Evolutionary conservation across 495 filamentous ascomycete genomes (phyloP), one percentile per base, ranked within the genome.

Genomic region (Physcia stellaris): DNA sequence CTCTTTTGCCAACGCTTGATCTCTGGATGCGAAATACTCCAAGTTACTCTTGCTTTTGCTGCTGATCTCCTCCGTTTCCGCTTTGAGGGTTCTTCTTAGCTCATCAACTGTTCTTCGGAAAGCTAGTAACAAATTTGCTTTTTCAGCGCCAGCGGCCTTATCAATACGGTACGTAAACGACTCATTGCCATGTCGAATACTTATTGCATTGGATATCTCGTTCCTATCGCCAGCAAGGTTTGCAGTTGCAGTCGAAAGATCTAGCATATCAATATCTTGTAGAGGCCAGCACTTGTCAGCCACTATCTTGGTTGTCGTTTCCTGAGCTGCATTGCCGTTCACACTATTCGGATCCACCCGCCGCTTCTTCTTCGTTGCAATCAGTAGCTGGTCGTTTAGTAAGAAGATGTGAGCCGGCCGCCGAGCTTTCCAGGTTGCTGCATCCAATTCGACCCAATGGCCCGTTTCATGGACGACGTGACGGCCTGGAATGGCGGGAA

Each of bases 221-320:
- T 64, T 79, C 65, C 66, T 75, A 63, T 63, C 79, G 19, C 70
- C 71, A 0, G 73, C 68, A 11, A 33, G 33, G 12, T 73, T 70
- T 24, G 77, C 64, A n/a, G 66, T 67, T 16, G 68, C 65, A 9
- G 66, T 70, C 21, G 15, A 15, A 48, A 98, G 72, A 56, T 99
- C 90, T 9, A 88, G 78, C 52, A 96, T 79, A 56, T 94, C 85
- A 24, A 96, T 83, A 41, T 96, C 92, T 36, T 92, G 70, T 27
- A 99, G 63, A 19, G 85, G 82, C 86, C 86, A 99, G 56, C 90
- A 99, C 30, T 85, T 71, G 54, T 94, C 88, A 0, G 92, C 88
- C 1, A 94, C 79, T 20, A 93, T 70, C 51, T 90, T 90, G 4
- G 76, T 79, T 24, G 75, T 66, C 19, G 75, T 66, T 51, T 92